These are phyloP conservation scores for Ceratobasidium sp. DNA, from an alignment of 1,284 basidiomycete genomes.

Conservation along the genomic window DNA sequence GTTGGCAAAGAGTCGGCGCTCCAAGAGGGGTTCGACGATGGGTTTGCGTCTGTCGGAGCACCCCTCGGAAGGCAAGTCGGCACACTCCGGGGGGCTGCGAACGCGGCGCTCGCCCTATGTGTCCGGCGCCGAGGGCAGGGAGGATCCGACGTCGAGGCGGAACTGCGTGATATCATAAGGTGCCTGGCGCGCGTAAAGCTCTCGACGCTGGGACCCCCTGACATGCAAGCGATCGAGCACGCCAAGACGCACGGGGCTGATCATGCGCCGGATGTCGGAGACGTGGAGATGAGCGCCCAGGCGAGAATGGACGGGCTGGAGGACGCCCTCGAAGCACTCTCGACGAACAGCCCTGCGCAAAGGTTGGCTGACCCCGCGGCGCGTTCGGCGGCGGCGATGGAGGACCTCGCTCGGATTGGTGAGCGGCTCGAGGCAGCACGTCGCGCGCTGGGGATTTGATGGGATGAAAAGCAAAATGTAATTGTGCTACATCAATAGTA, in stretches of 20 bases:
- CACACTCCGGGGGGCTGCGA: slow-evolving; percentile 72
- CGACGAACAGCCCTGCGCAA: slow-evolving; percentile 6
- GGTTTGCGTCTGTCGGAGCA: slow-evolving; percentile 77
- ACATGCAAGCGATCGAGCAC: slow-evolving; percentile 78
- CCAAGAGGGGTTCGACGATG: slow-evolving; percentile 84
- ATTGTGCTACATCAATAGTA: slow-evolving; percentile 17
- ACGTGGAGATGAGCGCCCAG: slow-evolving; percentile 24
- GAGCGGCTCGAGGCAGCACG: slow-evolving; percentile 15
- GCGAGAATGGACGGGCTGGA: slow-evolving; percentile 32
- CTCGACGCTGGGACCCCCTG: slow-evolving; percentile 74
- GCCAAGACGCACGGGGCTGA: slow-evolving; percentile 55
- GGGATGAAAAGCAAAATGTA: slow-evolving; percentile 24
- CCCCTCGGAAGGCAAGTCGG: slow-evolving; percentile 81
- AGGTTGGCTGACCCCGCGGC: neutral
- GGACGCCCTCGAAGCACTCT: slow-evolving; percentile 35
- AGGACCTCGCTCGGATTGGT: slow-evolving; percentile 14
- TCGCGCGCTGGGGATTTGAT: slow-evolving; percentile 12
- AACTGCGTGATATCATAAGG: slow-evolving; percentile 66
- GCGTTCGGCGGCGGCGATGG: slow-evolving; percentile 24
- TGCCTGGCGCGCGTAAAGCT: slow-evolving; percentile 71
- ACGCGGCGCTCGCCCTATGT: slow-evolving; percentile 70
- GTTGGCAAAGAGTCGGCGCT: slow-evolving; percentile 84
- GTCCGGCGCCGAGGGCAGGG: slow-evolving; percentile 3
- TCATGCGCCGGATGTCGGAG: slow-evolving; percentile 33
- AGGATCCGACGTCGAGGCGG: slow-evolving; percentile 50